Conservation (phyloP, 495 filamentous ascomycete genomes). For the Apodospora peruviana region DNA sequence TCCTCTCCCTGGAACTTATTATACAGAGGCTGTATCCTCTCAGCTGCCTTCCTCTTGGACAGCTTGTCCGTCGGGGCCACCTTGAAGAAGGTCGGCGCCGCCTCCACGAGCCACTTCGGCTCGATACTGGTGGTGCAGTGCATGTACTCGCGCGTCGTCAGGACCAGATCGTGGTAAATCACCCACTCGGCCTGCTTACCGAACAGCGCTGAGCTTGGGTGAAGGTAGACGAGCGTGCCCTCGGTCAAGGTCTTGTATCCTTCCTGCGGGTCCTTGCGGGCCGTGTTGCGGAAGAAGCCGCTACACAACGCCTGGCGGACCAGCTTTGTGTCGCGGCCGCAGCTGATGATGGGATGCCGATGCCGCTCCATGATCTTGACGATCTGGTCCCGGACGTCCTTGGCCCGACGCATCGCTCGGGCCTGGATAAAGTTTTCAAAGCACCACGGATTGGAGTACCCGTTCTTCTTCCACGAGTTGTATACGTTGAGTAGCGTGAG, state of each 20-base stretch:
- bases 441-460: slow-evolving; percentile 84
- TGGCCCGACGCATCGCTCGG: slow-evolving; percentile 75
- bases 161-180: slow-evolving; percentile 80
- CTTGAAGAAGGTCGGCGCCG: slow-evolving; percentile 97
- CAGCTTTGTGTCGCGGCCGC: slow-evolving; percentile 78
- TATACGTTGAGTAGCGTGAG: slow-evolving; percentile 94
- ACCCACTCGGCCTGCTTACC: slow-evolving; percentile 95
- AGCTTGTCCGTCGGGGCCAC: slow-evolving; percentile 84
- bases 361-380: slow-evolving; percentile 90
- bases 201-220: slow-evolving; percentile 85
- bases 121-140: slow-evolving; percentile 87
- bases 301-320: slow-evolving; percentile 89
- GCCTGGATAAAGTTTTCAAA: slow-evolving; percentile 98
- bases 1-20: slow-evolving; percentile 83
- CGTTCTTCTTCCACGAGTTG: slow-evolving; percentile 83
- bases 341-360: slow-evolving; percentile 70
- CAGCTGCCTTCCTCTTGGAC: slow-evolving; percentile 87
- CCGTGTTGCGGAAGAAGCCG: slow-evolving; percentile 93
- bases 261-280: slow-evolving; percentile 91
- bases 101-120: slow-evolving; percentile 86
- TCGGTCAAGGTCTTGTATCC: slow-evolving; percentile 97
- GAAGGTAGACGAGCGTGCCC: slow-evolving; percentile 89
- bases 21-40: slow-evolving; percentile 90
- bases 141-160: slow-evolving; percentile 98
- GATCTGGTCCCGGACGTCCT: slow-evolving; percentile 89